Evolutionary conservation across 306 rosid species (phyloP).

Genomic region (Sophora flavescens): DNA sequence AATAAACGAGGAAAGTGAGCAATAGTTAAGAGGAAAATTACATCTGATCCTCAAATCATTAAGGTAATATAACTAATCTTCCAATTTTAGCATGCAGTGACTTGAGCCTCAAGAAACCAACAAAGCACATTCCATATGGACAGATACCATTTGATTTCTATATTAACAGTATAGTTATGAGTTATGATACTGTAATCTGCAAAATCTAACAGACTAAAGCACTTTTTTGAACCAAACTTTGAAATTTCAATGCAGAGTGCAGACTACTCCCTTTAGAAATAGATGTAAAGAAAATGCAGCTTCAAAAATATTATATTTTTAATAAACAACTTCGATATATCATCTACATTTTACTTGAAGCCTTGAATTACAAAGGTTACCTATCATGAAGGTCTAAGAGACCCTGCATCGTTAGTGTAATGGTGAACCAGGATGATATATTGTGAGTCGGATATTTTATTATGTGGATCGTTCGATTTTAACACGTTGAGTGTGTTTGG

Average conservation of each 20-base stretch:
- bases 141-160: background rate
- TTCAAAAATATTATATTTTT: too few species aligned
- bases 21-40: background rate
- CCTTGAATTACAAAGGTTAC: too few species aligned
- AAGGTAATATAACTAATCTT: background rate
- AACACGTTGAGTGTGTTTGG: too few species aligned
- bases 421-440: too few species aligned
- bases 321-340: too few species aligned
- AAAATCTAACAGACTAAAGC: too few species aligned
- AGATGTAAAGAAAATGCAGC: background rate
- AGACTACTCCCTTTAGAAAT: too few species aligned
- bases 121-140: background rate
- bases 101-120: background rate
- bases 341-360: background rate
- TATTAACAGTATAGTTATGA: background rate
- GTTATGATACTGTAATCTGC: background rate
- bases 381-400: too few species aligned
- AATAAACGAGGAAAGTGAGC: background rate
- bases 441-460: too few species aligned
- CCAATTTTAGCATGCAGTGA: slow-evolving; percentile 1
- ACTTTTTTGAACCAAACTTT: too few species aligned
- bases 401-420: too few species aligned
- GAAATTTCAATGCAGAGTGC: background rate
- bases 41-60: slow-evolving; percentile 10
- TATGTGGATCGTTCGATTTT: too few species aligned